A percentile compares a stretch with the other conserved stretches of the same genome.
phyloP scores from a whole-genome alignment of 805 yeast species.

The Yamadazyma philogaea region DNA sequence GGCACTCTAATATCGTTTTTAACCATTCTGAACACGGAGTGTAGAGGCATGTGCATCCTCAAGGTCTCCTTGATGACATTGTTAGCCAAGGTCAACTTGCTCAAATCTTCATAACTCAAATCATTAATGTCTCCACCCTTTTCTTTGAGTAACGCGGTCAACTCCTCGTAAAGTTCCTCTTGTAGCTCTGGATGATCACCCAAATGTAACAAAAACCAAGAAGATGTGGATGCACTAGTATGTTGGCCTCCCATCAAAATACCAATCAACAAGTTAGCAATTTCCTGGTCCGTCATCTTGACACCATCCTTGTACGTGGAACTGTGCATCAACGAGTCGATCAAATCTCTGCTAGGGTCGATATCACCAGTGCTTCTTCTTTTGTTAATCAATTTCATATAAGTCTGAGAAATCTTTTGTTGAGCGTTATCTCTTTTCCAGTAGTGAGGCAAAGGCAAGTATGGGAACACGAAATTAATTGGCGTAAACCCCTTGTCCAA shows the following conservation, averaged over 20 bases:
- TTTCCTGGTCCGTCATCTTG: slow-evolving; percentile 90
- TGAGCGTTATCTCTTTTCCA: slow-evolving; percentile 87
- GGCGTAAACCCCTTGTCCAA: slow-evolving; percentile 97
- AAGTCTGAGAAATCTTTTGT: slow-evolving; percentile 71
- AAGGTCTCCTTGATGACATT: slow-evolving; percentile 88
- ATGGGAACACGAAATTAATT: slow-evolving; percentile 90
- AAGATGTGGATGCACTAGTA: slow-evolving; percentile 92
- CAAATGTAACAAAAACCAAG: slow-evolving; percentile 90
- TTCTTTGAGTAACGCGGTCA: slow-evolving; percentile 57
- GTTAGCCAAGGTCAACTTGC: slow-evolving; percentile 76
- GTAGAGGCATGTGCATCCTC: slow-evolving; percentile 95
- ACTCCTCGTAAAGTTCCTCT: slow-evolving; percentile 75
- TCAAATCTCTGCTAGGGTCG: slow-evolving; percentile 75
- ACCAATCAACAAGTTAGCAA: slow-evolving; percentile 87
- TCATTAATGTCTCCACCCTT: slow-evolving; percentile 47
- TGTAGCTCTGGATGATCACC: slow-evolving; percentile 86
- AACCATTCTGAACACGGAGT: slow-evolving; percentile 92
- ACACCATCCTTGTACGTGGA: slow-evolving; percentile 92
- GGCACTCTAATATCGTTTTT: slow-evolving; percentile 75
- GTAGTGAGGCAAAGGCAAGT: slow-evolving; percentile 85
- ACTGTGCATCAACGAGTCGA: slow-evolving; percentile 79
- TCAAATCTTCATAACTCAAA: slow-evolving; percentile 77
- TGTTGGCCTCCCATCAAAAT: slow-evolving; percentile 99
- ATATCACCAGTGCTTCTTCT: slow-evolving; percentile 77
- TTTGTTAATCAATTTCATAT: slow-evolving; percentile 69